A percentile compares a stretch with the other conserved stretches of the same genome.
These are phyloP conservation scores for Cryptosporidium tyzzeri DNA, from an alignment of 169 alveolate species.

Conservation along the genomic window DNA sequence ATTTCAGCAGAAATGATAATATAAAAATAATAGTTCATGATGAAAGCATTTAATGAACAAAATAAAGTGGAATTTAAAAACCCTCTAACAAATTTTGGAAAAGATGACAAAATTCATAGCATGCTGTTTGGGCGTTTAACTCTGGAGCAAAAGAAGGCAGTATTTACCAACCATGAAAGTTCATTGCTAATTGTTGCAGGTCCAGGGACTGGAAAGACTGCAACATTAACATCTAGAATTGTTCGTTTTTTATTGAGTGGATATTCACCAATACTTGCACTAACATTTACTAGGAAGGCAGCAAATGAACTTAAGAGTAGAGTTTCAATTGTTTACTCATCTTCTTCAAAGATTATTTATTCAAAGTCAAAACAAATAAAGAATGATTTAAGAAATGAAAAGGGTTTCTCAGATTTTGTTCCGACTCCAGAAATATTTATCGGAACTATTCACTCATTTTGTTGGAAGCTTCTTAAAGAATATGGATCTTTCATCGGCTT, in stretches of 20 bases:
- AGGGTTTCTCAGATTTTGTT: background rate
- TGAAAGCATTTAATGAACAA: background rate
- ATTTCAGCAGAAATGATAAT: background rate
- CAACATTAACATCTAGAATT: conserved; percentile 83
- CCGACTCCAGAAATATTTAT: conserved; percentile 71
- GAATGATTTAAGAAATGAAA: background rate
- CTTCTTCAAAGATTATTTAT: conserved; percentile 20
- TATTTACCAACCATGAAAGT: conserved; percentile 75
- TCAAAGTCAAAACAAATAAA: background rate
- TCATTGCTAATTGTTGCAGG: conserved; percentile 84
- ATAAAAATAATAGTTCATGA: background rate
- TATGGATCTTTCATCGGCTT: conserved; percentile 75
- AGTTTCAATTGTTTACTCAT: conserved; percentile 59
- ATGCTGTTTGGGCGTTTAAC: conserved; percentile 80
- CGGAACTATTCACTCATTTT: conserved; percentile 81
- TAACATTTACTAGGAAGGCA: conserved; percentile 82
- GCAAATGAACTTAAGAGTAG: conserved; percentile 80
- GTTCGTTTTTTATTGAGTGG: conserved; percentile 79
- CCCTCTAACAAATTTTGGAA: background rate
- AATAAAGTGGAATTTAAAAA: background rate
- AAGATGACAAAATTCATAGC: conserved; percentile 48
- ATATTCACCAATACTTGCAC: conserved; percentile 78
- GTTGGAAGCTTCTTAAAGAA: conserved; percentile 76
- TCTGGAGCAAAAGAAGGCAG: conserved; percentile 82
- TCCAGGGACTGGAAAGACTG: conserved; percentile 88